Evolutionary conservation across 2,329 filamentous ascomycete genomes (phyloP).

Genomic region (Aspergillus fumigatiaffinis): DNA sequence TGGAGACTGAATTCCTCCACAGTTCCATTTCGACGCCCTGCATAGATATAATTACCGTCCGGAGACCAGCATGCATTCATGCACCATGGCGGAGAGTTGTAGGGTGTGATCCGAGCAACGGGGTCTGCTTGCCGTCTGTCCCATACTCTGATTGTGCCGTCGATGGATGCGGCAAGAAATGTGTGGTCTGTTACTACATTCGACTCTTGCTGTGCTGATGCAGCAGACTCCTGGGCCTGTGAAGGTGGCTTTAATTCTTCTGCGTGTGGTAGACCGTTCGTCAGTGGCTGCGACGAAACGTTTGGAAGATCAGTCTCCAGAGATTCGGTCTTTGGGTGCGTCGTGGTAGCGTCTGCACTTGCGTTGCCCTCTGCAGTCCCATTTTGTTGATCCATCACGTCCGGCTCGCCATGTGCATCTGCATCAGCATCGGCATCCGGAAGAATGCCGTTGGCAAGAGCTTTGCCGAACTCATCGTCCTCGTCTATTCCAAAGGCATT

Average conservation of each 20-base stretch:
- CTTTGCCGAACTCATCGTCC: slow-evolving; percentile 74
- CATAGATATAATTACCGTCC: slow-evolving; percentile 93
- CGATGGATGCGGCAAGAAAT: slow-evolving; percentile 71
- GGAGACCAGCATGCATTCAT: slow-evolving; percentile 97
- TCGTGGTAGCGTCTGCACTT: slow-evolving; percentile 3
- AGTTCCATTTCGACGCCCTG: slow-evolving; percentile 81
- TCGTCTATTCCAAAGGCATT: slow-evolving; percentile 74
- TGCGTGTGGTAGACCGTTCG: slow-evolving; percentile 41
- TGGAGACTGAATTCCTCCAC: slow-evolving; percentile 93
- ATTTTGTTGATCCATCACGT: slow-evolving; percentile 19
- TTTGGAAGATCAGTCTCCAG: slow-evolving; percentile 19
- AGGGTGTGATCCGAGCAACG: slow-evolving; percentile 72
- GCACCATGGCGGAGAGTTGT: slow-evolving; percentile 86
- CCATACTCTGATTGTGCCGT: slow-evolving; percentile 48
- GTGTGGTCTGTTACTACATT: slow-evolving; percentile 63
- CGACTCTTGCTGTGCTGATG: slow-evolving; percentile 32
- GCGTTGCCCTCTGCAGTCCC: slow-evolving; percentile 10
- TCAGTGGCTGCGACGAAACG: slow-evolving; percentile 24
- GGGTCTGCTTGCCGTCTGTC: slow-evolving; percentile 65
- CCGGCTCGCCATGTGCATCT: slow-evolving; percentile 31
- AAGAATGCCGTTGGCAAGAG: slow-evolving; percentile 62
- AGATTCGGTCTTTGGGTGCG: slow-evolving; percentile 14
- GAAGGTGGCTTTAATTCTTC: slow-evolving; percentile 36
- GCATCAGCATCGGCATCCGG: slow-evolving; percentile 52
- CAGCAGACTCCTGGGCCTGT: slow-evolving; percentile 20